Percentiles rank a stretch among this genome's conserved stretches.
These are phyloP conservation scores for Yarrowia porcina DNA, from an alignment of 805 yeast genomes.

Conservation along the genomic window DNA sequence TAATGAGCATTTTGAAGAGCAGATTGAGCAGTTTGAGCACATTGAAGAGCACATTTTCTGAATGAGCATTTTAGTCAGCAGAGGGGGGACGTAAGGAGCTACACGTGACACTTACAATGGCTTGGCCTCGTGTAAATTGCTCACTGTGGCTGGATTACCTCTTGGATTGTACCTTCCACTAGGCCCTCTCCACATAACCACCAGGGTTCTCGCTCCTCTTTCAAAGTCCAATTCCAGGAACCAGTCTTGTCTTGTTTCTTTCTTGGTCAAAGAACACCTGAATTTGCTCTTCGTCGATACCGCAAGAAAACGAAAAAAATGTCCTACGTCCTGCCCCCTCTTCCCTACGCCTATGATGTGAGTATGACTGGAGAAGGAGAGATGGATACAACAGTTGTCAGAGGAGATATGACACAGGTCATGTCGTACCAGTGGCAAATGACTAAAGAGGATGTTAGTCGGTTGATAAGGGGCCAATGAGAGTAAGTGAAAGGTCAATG, in stretches of 20 bases:
- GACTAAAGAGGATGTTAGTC: no score
- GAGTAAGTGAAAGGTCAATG: background rate
- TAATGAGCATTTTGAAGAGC: background rate
- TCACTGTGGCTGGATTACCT: conserved; percentile 1
- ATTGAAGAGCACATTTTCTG: no score
- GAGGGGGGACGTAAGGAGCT: no score
- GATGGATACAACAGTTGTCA: background rate
- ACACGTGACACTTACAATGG: no score
- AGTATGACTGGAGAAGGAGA: background rate
- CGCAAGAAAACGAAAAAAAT: no score
- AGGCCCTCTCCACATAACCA: background rate
- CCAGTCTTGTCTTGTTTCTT: background rate
- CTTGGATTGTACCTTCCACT: background rate
- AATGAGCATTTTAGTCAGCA: background rate
- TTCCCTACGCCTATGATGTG: conserved; percentile 29
- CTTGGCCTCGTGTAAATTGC: no score
- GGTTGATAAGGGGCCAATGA: no score
- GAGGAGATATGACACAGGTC: background rate
- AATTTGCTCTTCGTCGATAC: background rate
- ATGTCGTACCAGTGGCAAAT: no score
- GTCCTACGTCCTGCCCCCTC: conserved; percentile 27
- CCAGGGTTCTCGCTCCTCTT: conserved; percentile 8
- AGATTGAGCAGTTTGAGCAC: no score
- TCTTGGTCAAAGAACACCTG: background rate
- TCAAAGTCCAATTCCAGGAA: background rate